A percentile compares a stretch with the other conserved stretches of the same genome.
phyloP scores from a whole-genome alignment of 202 grass and related monocot genomes.

The Dendrocalamus latiflorus region DNA sequence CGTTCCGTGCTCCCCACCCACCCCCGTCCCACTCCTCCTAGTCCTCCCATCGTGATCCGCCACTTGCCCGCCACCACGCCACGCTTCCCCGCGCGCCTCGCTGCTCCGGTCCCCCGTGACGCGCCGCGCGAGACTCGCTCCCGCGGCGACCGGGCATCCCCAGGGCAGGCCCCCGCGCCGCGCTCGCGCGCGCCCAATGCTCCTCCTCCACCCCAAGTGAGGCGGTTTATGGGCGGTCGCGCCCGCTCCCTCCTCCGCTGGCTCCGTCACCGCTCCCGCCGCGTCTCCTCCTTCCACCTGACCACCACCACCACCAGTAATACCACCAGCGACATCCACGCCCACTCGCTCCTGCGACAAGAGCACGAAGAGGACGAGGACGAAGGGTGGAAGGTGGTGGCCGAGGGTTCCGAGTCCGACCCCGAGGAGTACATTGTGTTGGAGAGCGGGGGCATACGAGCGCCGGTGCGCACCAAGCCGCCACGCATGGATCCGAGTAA shows the following conservation, averaged over 20 bases:
- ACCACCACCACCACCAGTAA: conserved; percentile 24
- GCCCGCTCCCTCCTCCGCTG: conserved; percentile 44
- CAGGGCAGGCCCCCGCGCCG: background rate
- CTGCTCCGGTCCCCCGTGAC: background rate
- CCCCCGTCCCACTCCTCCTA: background rate
- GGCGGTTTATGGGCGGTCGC: conserved; percentile 44
- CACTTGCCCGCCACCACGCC: background rate
- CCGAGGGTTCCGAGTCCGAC: conserved; percentile 18
- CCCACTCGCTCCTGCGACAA: conserved; percentile 22
- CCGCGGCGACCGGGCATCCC: background rate
- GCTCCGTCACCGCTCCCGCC: conserved; percentile 52
- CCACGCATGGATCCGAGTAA: conserved; percentile 51
- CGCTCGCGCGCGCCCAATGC: conserved; percentile 28
- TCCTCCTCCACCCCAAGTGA: background rate
- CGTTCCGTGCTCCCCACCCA: background rate
- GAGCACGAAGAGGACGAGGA: background rate
- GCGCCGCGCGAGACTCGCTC: conserved; percentile 20
- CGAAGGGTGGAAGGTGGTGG: background rate
- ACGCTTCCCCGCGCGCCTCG: background rate
- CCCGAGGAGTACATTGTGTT: conserved; percentile 30
- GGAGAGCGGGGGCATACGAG: background rate
- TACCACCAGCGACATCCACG: background rate
- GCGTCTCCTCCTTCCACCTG: conserved; percentile 46
- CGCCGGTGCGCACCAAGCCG: conserved; percentile 24
- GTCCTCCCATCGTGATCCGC: background rate